Conservation (phyloP, 2,329 filamentous ascomycete genomes). For the Trichoderma oligosporum region DNA sequence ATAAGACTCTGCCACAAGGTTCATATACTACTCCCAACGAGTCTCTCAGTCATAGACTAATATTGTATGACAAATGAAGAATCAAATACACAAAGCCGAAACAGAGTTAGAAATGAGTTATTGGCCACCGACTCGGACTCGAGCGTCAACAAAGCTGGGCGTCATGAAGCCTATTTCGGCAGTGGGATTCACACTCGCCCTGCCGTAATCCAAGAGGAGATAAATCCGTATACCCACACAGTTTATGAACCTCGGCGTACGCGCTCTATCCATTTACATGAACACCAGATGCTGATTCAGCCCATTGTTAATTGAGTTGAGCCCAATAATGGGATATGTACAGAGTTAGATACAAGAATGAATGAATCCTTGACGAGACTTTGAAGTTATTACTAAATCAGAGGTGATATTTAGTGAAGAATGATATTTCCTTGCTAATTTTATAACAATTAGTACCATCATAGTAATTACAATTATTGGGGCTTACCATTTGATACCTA, state of each 20-base stretch:
- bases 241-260: slow-evolving; percentile 25
- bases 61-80: neutral
- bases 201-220: slow-evolving; percentile 23
- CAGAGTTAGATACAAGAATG: no score
- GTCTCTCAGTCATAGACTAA: neutral
- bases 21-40: neutral
- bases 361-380: no score
- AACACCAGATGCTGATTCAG: slow-evolving; percentile 25
- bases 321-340: no score
- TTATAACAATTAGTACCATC: no score
- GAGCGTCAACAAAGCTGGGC: neutral
- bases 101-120: neutral
- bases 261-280: slow-evolving; percentile 25
- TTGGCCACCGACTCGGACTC: neutral
- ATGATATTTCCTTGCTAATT: no score
- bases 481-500: no score
- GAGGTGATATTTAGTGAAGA: no score
- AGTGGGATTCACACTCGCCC: slow-evolving; percentile 22
- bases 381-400: no score
- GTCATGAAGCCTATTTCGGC: slow-evolving; percentile 21
- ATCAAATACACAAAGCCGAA: neutral
- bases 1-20: neutral
- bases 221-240: slow-evolving; percentile 24
- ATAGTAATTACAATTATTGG: no score
- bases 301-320: slow-evolving; percentile 28